Base-by-base conservation (phyloP, 805 yeast species). In the Candida coleopterorum region DNA sequence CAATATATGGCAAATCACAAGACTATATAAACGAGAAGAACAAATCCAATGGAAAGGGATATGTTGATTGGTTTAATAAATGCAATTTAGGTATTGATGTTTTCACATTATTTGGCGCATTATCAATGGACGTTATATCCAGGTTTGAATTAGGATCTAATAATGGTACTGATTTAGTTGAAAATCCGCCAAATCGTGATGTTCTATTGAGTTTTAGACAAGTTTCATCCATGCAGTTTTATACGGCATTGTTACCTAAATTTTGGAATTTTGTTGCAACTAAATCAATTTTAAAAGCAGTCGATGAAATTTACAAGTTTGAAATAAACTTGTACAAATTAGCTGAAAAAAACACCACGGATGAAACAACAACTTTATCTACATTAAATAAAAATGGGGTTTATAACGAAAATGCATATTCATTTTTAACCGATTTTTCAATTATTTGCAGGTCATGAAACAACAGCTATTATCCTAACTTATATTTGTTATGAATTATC, bases 401-500 rank as follows among this genome's bases (percentile, higher is more conserved):
- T 21, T 37, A 34, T 6, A 68, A 64, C 3, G 48, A 52, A 22
- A 39, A 52, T 32, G 71, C 72, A 2, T 66, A 64, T 45, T 55
- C 69, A 1, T 62, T 65, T 39, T 43, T 67, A 14, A 55, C 73
- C 30, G 89, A 81, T n/a, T n/a, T n/a, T n/a, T 49, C 85, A 81
- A 51, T 68, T 81, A 25, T 80, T 82, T 31, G 89, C 89, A 0
- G 89, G 89, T 3, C 88, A 82, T 50, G 83, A 81, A 49, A 81
- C 89, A 4, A 80, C 85, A 1, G 85, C 83, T 0, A 68, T 77
- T 6, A 77, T 79, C n/a, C 52, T 81, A 40, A 64, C 85, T 0
- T 82, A 73, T 50, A 56, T 76, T 35, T 62, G 75, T 15, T 81
- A 74, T 60, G 78, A 79, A 48, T 50, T 81, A 25, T 77, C 85